A percentile compares a stretch with the other conserved stretches of the same genome.
phyloP scores from a whole-genome alignment of 176 grass and related monocot species.

The Saccharum spontaneum region DNA sequence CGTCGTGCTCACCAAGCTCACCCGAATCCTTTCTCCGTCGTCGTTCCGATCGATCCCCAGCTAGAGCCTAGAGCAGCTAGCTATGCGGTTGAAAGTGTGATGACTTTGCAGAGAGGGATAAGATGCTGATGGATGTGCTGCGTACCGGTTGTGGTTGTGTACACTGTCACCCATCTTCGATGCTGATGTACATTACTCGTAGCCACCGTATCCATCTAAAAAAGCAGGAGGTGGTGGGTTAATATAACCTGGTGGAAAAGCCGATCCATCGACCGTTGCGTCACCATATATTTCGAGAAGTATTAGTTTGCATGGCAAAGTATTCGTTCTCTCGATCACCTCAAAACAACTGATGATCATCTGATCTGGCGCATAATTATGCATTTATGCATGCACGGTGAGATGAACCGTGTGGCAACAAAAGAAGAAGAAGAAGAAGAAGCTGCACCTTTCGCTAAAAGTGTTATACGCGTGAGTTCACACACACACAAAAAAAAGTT shows the following conservation, averaged over 20 bases:
- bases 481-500: neutral
- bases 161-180: neutral
- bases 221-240: neutral
- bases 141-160: neutral
- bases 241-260: neutral
- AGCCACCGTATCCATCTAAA: neutral
- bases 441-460: neutral
- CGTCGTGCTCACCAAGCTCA: neutral
- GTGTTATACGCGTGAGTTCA: too few species aligned
- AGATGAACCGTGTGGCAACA: neutral
- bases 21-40: neutral
- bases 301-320: neutral
- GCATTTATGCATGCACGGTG: neutral
- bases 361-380: neutral
- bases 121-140: neutral
- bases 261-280: neutral
- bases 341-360: neutral
- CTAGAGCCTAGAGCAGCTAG: neutral
- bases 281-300: neutral
- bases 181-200: neutral
- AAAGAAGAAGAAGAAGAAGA: neutral
- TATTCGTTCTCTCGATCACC: neutral
- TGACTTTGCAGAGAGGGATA: neutral
- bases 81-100: neutral
- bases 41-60: neutral